These are phyloP conservation scores for Penicillium capsulatum DNA, from an alignment of 2,329 filamentous ascomycete species.

Conservation along the genomic window DNA sequence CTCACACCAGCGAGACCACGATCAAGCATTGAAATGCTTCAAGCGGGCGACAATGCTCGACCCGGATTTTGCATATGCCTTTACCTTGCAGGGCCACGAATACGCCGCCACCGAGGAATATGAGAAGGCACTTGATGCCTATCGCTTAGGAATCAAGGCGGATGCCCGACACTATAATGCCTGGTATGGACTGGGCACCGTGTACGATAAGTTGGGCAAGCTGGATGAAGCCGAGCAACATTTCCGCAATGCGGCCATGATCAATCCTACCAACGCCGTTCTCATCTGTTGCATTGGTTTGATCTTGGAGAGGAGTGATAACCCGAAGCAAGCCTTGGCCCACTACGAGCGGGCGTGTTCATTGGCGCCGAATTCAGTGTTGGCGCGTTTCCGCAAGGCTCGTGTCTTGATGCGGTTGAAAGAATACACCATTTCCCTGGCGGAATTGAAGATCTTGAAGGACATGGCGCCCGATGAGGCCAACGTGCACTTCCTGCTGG, in stretches of 20 bases:
- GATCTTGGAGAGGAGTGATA: slow-evolving; percentile 82
- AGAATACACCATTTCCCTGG: slow-evolving; percentile 65
- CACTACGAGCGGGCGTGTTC: slow-evolving; percentile 81
- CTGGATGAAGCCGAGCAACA: slow-evolving; percentile 88
- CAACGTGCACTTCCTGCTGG: slow-evolving; percentile 91
- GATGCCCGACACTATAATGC: slow-evolving; percentile 93
- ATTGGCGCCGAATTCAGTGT: slow-evolving; percentile 72
- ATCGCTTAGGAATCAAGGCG: slow-evolving; percentile 77
- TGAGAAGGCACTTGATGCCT: slow-evolving; percentile 85
- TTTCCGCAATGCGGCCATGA: slow-evolving; percentile 78
- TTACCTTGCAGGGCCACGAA: slow-evolving; percentile 92
- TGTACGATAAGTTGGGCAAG: slow-evolving; percentile 86
- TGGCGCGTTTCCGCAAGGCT: slow-evolving; percentile 91
- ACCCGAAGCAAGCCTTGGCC: slow-evolving; percentile 69
- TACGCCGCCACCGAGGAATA: slow-evolving; percentile 96
- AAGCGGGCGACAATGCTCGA: slow-evolving; percentile 88
- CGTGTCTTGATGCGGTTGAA: slow-evolving; percentile 74
- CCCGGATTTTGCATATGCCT: slow-evolving; percentile 88
- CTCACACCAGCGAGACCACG: slow-evolving; percentile 86
- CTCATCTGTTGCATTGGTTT: slow-evolving; percentile 88
- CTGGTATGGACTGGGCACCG: slow-evolving; percentile 82
- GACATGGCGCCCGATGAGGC: slow-evolving; percentile 91
- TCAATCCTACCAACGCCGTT: slow-evolving; percentile 92
- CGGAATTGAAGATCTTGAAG: slow-evolving; percentile 81
- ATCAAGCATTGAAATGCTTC: slow-evolving; percentile 92